These are phyloP conservation scores for Corniculantispora saksenae DNA, from an alignment of 2,329 filamentous ascomycete genomes.

Conservation along the genomic window DNA sequence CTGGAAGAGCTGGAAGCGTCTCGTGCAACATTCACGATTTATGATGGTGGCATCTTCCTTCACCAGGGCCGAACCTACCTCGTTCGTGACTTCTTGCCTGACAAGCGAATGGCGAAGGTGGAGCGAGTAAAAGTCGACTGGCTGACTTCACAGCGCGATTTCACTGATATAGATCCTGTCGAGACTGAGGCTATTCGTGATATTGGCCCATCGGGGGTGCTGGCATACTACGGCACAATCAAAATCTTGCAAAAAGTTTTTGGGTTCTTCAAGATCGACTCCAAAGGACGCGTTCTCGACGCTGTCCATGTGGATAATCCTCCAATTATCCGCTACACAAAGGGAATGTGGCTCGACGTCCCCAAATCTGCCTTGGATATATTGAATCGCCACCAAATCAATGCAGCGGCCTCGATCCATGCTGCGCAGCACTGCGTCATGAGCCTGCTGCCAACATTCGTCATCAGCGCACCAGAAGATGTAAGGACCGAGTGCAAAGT, in stretches of 20 bases:
- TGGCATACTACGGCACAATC: constrained; percentile 84
- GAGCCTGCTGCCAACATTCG: constrained; percentile 84
- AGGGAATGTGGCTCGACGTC: constrained; percentile 95
- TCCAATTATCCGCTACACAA: constrained; percentile 79
- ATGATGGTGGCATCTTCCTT: constrained; percentile 94
- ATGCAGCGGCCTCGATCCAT: constrained; percentile 88
- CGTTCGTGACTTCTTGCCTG: constrained; percentile 83
- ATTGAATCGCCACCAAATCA: constrained; percentile 68
- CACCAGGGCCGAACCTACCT: constrained; percentile 95
- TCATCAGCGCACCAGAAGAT: constrained; percentile 86
- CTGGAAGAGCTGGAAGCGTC: constrained; percentile 95
- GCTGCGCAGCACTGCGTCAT: constrained; percentile 92
- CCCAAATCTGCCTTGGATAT: constrained; percentile 78
- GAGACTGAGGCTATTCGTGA: constrained; percentile 85
- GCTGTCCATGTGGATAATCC: constrained; percentile 92
- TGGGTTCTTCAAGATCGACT: constrained; percentile 97
- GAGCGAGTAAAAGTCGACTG: constrained; percentile 89
- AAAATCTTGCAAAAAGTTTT: constrained; percentile 87
- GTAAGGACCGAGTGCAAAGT: constrained; percentile 94
- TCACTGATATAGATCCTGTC: constrained; percentile 88
- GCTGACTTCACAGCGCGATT: constrained; percentile 92
- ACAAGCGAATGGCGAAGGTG: constrained; percentile 81
- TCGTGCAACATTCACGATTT: constrained; percentile 92
- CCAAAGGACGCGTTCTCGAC: constrained; percentile 80
- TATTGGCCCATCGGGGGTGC: constrained; percentile 62